Percentiles rank a stretch among this genome's conserved stretches.
phyloP scores from a whole-genome alignment of 164 flowering plant genomes.

The Amborella trichopoda region DNA sequence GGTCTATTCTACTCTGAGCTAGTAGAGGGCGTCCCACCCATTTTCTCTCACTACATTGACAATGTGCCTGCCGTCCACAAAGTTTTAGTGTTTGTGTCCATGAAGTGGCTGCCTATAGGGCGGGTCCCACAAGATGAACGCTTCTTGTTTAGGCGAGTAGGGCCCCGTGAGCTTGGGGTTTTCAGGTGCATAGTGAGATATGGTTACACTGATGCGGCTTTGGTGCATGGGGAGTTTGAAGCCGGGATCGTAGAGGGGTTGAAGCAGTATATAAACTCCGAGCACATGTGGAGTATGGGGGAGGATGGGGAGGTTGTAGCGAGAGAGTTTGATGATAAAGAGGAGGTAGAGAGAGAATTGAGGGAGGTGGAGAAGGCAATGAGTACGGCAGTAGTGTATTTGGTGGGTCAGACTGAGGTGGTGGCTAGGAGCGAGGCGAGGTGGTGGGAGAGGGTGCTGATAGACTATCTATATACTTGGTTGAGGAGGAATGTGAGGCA shows the following conservation, averaged over 20 bases:
- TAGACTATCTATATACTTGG: slow-evolving; percentile 7
- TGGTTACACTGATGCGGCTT: slow-evolving; percentile 11
- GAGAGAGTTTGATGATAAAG: background rate
- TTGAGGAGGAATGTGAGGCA: slow-evolving; percentile 3
- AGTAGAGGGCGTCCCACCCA: slow-evolving; percentile 24
- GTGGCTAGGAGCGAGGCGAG: slow-evolving; percentile 5
- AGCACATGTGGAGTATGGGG: background rate
- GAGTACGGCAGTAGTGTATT: slow-evolving; percentile 4
- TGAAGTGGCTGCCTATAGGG: slow-evolving; percentile 15
- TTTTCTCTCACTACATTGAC: slow-evolving; percentile 15
- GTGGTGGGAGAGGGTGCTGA: slow-evolving; percentile 3
- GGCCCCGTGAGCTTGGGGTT: background rate
- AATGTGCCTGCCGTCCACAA: slow-evolving; percentile 17
- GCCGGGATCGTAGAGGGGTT: slow-evolving; percentile 4
- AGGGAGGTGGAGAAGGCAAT: slow-evolving; percentile 4
- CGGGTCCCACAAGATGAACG: slow-evolving; percentile 14
- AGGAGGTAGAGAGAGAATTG: slow-evolving; percentile 7
- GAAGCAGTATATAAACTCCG: slow-evolving; percentile 2
- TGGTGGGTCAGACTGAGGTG: slow-evolving; percentile 14
- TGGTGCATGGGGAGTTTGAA: slow-evolving; percentile 3
- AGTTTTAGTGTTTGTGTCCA: slow-evolving; percentile 15
- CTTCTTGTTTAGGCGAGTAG: slow-evolving; percentile 14
- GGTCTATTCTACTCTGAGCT: slow-evolving; percentile 21
- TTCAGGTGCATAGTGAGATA: slow-evolving; percentile 21
- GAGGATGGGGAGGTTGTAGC: background rate